Conservation (phyloP, 1,284 basidiomycete species). For the Sporisorium reilianum region DNA sequence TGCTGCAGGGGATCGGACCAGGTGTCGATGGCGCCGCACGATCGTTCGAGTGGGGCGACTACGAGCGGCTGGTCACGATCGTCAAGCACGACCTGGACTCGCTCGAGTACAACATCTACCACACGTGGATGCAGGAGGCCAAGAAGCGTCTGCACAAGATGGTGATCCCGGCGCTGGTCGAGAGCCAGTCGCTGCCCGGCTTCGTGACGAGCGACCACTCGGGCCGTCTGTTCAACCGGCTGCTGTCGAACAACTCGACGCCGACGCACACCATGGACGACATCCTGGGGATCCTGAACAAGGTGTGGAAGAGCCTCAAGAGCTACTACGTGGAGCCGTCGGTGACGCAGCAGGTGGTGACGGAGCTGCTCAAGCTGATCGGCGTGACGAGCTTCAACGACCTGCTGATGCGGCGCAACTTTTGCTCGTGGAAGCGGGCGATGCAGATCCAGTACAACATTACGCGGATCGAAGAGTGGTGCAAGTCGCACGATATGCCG, state of each 20-base stretch:
- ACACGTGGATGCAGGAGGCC: constrained; percentile 99
- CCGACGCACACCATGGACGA: constrained; percentile 99
- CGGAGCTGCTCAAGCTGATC: constrained; percentile 94
- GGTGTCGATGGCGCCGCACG: constrained; percentile 87
- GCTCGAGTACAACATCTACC: constrained; percentile 99
- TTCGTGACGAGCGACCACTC: constrained; percentile 96
- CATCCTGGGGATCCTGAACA: constrained; percentile 94
- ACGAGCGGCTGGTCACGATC: constrained; percentile 93
- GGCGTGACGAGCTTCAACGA: constrained; percentile 99
- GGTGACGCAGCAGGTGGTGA: constrained; percentile 95
- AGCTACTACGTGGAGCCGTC: constrained; percentile 99
- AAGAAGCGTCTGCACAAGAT: constrained; percentile 97
- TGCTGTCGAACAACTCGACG: constrained; percentile 80
- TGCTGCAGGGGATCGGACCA: constrained; percentile 96
- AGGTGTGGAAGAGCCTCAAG: constrained; percentile 98
- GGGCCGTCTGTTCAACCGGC: constrained; percentile 90
- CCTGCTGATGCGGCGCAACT: constrained; percentile 96
- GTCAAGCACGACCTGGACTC: constrained; percentile 99
- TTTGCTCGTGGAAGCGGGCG: constrained; percentile 98
- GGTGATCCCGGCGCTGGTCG: constrained; percentile 97
- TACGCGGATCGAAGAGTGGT: constrained; percentile 84
- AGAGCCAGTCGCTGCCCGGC: constrained; percentile 96
- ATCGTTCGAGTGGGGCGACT: constrained; percentile 96
- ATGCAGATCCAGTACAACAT: constrained; percentile 70
- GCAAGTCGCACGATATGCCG: constrained; percentile 84